These are phyloP conservation scores for Antitrichia curtipendula DNA, from an alignment of 225 moss, liverwort and hornwort genomes.

Conservation along the genomic window DNA sequence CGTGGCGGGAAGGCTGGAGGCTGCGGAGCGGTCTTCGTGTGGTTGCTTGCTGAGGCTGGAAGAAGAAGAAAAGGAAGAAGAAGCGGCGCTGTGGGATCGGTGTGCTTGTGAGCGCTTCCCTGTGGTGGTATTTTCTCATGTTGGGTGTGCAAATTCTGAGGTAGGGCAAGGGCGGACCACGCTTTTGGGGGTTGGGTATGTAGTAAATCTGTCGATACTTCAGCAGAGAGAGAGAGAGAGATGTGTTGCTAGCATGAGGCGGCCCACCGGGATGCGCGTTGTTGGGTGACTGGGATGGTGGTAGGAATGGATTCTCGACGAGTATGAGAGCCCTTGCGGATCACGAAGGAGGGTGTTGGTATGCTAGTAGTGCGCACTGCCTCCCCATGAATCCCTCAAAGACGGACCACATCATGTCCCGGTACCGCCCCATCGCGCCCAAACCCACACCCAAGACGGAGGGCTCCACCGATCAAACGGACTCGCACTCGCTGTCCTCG, in stretches of 20 bases:
- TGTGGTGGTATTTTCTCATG: neutral
- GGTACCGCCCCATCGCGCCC: slow-evolving; percentile 86
- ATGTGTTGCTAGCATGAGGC: neutral
- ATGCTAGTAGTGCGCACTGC: slow-evolving; percentile 23
- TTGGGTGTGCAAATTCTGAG: neutral
- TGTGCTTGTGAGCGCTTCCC: neutral
- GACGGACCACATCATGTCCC: slow-evolving; percentile 67
- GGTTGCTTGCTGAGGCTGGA: neutral
- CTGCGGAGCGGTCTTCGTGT: neutral
- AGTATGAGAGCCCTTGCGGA: slow-evolving; percentile 16
- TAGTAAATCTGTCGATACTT: slow-evolving; percentile 20
- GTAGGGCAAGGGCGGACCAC: neutral
- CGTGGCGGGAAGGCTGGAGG: slow-evolving; percentile 25
- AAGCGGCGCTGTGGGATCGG: neutral
- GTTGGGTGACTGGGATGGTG: neutral
- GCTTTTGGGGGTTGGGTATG: too few relatives aligned
- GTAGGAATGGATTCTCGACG: neutral
- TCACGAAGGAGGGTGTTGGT: slow-evolving; percentile 21
- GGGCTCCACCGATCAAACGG: slow-evolving; percentile 51
- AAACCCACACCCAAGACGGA: slow-evolving; percentile 62
- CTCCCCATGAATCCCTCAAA: slow-evolving; percentile 43
- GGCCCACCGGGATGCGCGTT: neutral
- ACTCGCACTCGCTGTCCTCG: slow-evolving; percentile 69
- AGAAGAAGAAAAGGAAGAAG: neutral
- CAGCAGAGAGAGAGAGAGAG: neutral